Evolutionary conservation across 176 grass and related monocot genomes (phyloP).

Genomic region (Thinopyrum elongatum): DNA sequence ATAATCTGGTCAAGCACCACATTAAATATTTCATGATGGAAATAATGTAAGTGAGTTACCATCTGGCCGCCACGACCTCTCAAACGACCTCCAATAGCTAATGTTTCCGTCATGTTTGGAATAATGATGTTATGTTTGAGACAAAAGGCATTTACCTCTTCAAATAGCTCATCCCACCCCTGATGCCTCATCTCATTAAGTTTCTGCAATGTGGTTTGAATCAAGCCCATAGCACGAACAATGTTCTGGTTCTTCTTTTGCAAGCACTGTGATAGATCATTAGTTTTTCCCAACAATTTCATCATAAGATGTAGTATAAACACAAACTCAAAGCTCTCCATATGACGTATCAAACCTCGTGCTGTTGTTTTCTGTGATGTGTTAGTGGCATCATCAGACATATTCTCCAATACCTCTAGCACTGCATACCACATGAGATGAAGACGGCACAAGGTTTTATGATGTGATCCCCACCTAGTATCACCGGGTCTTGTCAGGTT

Average conservation of each 20-base stretch:
- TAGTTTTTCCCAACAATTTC: background rate
- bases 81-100: background rate
- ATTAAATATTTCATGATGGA: background rate
- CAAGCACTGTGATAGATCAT: background rate
- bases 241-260: background rate
- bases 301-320: background rate
- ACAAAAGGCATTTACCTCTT: too few species aligned
- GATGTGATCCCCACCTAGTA: background rate
- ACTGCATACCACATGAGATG: too few species aligned
- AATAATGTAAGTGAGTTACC: background rate
- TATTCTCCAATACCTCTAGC: background rate
- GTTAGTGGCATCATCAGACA: background rate
- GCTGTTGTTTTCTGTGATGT: background rate
- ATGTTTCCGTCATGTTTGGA: too few species aligned
- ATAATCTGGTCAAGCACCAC: background rate
- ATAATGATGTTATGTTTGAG: too few species aligned
- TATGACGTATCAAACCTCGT: background rate
- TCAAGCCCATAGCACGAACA: background rate
- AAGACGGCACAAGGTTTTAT: too few species aligned
- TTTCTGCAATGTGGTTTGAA: too few species aligned
- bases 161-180: too few species aligned
- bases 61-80: background rate
- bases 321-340: background rate
- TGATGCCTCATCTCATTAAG: too few species aligned
- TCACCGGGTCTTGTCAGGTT: background rate